Conservation (phyloP, 768 basidiomycete genomes). For the Termitomyces sp. region DNA sequence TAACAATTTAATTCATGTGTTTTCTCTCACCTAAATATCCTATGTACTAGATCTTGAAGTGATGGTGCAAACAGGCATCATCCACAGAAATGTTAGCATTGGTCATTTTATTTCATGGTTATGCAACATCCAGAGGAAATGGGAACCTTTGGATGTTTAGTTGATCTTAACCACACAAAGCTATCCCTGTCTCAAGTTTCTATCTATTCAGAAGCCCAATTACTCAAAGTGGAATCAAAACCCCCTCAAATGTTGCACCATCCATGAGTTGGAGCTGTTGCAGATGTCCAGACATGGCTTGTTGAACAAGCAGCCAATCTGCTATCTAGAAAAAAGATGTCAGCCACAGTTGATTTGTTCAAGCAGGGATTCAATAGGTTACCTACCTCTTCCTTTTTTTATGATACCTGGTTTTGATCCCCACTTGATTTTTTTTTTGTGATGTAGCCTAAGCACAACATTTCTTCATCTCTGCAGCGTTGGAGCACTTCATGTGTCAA, state of each 20-base stretch:
- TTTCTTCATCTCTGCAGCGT: neutral
- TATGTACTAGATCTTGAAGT: no score
- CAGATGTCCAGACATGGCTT: neutral
- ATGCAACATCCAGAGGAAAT: no score
- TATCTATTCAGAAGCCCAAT: no score
- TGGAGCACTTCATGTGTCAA: neutral
- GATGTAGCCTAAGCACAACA: neutral
- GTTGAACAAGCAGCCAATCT: neutral
- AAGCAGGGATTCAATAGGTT: neutral
- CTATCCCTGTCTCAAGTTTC: no score
- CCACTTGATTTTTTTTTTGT: neutral
- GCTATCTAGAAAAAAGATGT: neutral
- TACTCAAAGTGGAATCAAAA: no score
- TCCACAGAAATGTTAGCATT: no score
- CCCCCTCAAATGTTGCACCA: neutral
- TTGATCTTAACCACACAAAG: no score
- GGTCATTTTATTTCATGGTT: no score
- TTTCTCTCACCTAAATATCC: no score
- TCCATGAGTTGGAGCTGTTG: neutral
- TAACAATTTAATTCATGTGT: no score
- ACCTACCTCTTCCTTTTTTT: neutral
- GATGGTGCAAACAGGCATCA: no score
- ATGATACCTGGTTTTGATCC: neutral
- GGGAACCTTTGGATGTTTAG: no score
- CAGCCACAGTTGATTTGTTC: neutral